A percentile compares a stretch with the other conserved stretches of the same genome.
Evolutionary conservation across 1,284 basidiomycete species (phyloP).

Genomic region (Sporisorium scitamineum): DNA sequence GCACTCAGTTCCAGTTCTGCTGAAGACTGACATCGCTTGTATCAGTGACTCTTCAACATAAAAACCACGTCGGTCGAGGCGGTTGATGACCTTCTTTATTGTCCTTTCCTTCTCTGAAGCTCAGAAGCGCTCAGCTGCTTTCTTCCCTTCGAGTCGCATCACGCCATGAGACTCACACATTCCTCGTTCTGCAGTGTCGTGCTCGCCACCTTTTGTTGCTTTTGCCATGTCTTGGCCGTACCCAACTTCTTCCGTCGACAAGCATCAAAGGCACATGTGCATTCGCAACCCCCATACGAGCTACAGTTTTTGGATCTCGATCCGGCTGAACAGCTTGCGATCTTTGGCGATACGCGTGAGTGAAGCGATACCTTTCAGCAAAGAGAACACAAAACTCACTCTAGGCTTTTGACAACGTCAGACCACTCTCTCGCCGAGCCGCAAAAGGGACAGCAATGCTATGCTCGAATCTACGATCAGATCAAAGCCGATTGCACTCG

Average conservation of each 20-base stretch:
- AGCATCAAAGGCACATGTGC: background rate
- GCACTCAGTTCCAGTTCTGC: background rate
- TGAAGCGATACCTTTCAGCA: background rate
- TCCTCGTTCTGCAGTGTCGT: background rate
- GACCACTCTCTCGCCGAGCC: background rate
- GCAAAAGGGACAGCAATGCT: constrained; percentile 14
- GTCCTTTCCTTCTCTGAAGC: background rate
- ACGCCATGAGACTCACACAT: background rate
- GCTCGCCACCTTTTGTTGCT: background rate
- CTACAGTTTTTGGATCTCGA: constrained; percentile 1
- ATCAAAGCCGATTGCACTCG: constrained; percentile 18
- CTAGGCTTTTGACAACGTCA: background rate
- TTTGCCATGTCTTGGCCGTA: background rate
- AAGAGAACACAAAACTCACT: background rate
- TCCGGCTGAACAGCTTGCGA: constrained; percentile 1
- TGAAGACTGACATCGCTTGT: too few relatives aligned
- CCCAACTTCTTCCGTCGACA: constrained; percentile 9
- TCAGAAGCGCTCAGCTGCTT: background rate
- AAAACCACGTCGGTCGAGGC: background rate
- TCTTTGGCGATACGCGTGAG: constrained; percentile 23
- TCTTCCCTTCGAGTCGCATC: background rate
- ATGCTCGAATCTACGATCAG: constrained; percentile 28
- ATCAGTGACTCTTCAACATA: background rate
- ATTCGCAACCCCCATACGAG: background rate
- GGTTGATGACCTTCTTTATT: background rate